Base-by-base conservation (phyloP, 257 asterid species). In the Pogostemon cablin region DNA sequence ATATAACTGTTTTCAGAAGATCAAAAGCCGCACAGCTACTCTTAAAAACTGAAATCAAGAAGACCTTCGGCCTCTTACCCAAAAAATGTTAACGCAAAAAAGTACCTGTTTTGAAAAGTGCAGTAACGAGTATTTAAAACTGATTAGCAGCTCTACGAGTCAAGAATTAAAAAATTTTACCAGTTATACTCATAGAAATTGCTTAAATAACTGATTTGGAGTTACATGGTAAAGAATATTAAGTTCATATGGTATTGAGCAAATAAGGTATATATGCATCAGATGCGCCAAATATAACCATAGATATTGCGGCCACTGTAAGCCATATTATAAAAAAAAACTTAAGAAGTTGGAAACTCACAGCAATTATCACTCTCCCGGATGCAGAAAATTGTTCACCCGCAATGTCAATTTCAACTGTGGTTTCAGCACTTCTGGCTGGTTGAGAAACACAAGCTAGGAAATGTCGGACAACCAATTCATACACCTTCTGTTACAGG, bases 381-480 rank as follows among this genome's bases (percentile, higher is more conserved):
- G 93, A 77, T 65, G 98, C 84, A 67, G 88, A 87, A 84, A 91
- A 93, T 62, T 68, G 79, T 84, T 93, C 99, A 4, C 99, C 95
- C 25, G 99, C 99, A 79, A 93, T 85, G 79, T 93, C 98, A 66
- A 91, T 88, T 54, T 93, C 95, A 71, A 93, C 98, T 50, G 86
- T 82, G 67, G 99, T 93, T 83, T 91, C 98, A 81, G 99, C 99
- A 11, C 96, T 96, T 54, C 81, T 75, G 72, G 99, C 99, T 73
- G 99, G 98, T 80, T 89, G 96, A 81, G 99, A 93, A 80, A 93
- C 96, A 74, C 99, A 93, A 59, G 99, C 99, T 61, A 93, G 85
- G 81, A 86, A 93, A 86, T 93, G 99, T 71, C 99, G 95, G 83
- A 93, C 98, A 41, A 93, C 99, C 87, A 93, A 81, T 79, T 93